Percentiles rank a stretch among this genome's conserved stretches.
These are phyloP conservation scores for Rehmannia glutinosa DNA, from an alignment of 257 asterid genomes.

Conservation along the genomic window DNA sequence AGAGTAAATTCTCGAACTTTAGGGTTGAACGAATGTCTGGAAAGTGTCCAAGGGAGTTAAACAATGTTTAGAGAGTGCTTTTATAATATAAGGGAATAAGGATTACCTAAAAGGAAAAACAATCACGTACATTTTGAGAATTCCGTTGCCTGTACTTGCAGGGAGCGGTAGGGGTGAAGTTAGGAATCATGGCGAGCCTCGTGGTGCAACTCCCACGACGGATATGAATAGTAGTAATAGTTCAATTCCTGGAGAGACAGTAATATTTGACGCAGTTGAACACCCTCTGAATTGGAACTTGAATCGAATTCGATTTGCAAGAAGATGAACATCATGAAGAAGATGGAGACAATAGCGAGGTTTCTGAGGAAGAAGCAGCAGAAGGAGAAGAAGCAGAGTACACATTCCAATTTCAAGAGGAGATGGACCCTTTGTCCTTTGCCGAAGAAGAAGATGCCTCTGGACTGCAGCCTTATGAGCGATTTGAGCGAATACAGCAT, in stretches of 20 bases:
- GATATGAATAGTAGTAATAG: not conserved
- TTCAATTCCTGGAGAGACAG: not conserved
- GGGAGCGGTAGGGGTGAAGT: not conserved
- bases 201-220: not conserved
- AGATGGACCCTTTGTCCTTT: slow-evolving; percentile 70
- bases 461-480: slow-evolving; percentile 67
- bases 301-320: slow-evolving; percentile 9
- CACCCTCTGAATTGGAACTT: slow-evolving; percentile 38
- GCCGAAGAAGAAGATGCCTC: slow-evolving; percentile 59
- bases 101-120: no score
- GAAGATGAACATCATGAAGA: slow-evolving; percentile 28
- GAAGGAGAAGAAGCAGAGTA: slow-evolving; percentile 48
- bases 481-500: slow-evolving; percentile 57
- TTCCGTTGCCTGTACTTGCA: not conserved
- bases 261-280: slow-evolving; percentile 31
- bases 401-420: slow-evolving; percentile 53
- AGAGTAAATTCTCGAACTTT: no score
- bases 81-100: no score
- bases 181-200: slow-evolving; percentile 7
- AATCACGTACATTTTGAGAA: not conserved
- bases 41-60: no score
- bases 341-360: slow-evolving; percentile 33
- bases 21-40: no score
- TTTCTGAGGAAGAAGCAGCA: slow-evolving; percentile 45
- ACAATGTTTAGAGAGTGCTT: no score